Percentiles rank a stretch among this genome's conserved stretches.
Conservation (phyloP, 306 rosid genomes). For the Cucurbita pepo region DNA sequence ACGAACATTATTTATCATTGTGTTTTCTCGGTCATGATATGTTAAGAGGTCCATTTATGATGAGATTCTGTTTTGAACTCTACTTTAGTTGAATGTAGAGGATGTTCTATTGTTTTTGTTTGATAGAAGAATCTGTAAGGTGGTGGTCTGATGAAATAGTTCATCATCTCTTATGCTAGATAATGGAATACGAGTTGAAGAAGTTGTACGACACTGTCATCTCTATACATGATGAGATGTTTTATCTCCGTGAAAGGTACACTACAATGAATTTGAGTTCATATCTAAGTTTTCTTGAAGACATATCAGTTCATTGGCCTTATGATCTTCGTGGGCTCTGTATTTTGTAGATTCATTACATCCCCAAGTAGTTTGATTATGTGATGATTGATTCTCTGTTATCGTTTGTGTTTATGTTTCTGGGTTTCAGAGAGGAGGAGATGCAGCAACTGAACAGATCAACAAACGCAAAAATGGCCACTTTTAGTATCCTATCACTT, state of each 20-base stretch:
- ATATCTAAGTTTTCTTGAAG: too few species aligned
- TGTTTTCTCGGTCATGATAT: not conserved
- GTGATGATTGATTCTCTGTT: not conserved
- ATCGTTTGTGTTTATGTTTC: not conserved
- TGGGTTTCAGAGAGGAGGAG: constrained; percentile 59
- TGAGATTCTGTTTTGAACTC: not conserved
- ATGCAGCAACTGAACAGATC: constrained; percentile 72
- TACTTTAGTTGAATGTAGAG: not conserved
- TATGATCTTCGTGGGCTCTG: not conserved
- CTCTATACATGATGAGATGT: constrained; percentile 90
- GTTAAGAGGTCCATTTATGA: not conserved
- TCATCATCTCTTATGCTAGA: constrained; percentile 23
- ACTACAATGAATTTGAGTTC: not conserved
- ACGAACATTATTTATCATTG: not conserved
- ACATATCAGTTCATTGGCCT: not conserved
- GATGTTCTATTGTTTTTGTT: not conserved
- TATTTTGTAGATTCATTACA: not conserved
- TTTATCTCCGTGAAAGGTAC: constrained; percentile 88
- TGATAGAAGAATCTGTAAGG: not conserved
- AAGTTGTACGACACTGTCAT: constrained; percentile 47
- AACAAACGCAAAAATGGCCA: constrained; percentile 62
- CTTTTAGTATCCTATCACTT: constrained; percentile 62
- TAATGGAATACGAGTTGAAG: constrained; percentile 76
- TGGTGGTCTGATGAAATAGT: not conserved
- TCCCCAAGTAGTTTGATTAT: not conserved